Conservation (phyloP, 2,329 filamentous ascomycete genomes). For the Epichloe sp. region DNA sequence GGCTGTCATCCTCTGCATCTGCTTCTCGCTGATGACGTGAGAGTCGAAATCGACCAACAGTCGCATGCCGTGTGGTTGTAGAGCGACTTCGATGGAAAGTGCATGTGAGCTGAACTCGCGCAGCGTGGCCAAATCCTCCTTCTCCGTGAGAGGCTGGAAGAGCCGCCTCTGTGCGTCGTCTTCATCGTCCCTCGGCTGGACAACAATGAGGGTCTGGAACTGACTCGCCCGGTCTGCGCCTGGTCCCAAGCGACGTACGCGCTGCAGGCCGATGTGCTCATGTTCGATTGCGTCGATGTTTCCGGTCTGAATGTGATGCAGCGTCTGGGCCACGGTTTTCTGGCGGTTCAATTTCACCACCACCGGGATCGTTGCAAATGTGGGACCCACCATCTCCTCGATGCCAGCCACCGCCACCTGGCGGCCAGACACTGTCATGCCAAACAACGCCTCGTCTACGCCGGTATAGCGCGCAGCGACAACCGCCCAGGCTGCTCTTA, state of each 20-base stretch:
- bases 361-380: slow-evolving; percentile 15
- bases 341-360: slow-evolving; percentile 7
- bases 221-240: not conserved
- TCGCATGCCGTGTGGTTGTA: not conserved
- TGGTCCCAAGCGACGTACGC: slow-evolving; percentile 12
- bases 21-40: not conserved
- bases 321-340: slow-evolving; percentile 3
- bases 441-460: slow-evolving; percentile 19
- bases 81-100: too few relatives aligned
- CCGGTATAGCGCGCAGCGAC: slow-evolving; percentile 23
- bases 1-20: not conserved
- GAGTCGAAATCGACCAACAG: not conserved
- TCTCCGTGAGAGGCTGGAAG: too few relatives aligned
- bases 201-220: too few relatives aligned
- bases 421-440: slow-evolving; percentile 14
- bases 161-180: too few relatives aligned
- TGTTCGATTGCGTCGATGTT: slow-evolving; percentile 11
- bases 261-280: slow-evolving; percentile 16
- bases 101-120: too few relatives aligned
- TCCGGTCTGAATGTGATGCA: slow-evolving; percentile 11
- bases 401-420: slow-evolving; percentile 14
- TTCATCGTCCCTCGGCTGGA: too few relatives aligned
- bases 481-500: slow-evolving; percentile 19
- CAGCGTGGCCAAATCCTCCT: too few relatives aligned
- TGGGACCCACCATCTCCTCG: slow-evolving; percentile 14